Evolutionary conservation across 2,329 filamentous ascomycete genomes (phyloP).

Genomic region (Colletotrichum musae): DNA sequence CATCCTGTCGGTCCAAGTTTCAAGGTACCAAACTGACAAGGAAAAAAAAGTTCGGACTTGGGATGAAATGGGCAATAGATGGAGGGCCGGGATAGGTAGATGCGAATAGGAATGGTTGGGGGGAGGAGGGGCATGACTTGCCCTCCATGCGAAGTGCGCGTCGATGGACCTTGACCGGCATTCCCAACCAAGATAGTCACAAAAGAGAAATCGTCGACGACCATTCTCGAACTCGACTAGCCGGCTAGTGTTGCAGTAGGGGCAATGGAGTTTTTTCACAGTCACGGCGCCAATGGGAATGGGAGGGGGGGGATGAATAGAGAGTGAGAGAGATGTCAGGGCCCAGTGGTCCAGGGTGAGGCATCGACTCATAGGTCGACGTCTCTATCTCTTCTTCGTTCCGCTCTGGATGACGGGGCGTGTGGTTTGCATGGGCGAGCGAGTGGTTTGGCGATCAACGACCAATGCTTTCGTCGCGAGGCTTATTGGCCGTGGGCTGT

Average conservation of each 20-base stretch:
- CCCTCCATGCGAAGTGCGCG: constrained; percentile 43
- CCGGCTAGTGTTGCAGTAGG: constrained; percentile 23
- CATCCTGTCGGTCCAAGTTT: too few species aligned
- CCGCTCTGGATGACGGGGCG: constrained; percentile 10
- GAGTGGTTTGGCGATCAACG: constrained; percentile 1
- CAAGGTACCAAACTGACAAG: too few species aligned
- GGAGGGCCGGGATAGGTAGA: not conserved
- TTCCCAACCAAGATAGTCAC: not conserved
- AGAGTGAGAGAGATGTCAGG: not conserved
- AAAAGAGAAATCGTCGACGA: not conserved
- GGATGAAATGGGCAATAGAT: not conserved
- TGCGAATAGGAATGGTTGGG: not conserved
- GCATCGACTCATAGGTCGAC: constrained; percentile 16
- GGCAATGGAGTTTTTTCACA: constrained; percentile 3
- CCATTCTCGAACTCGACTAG: constrained; percentile 31
- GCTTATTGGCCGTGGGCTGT: not conserved
- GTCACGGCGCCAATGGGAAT: constrained; percentile 2
- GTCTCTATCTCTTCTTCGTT: not conserved
- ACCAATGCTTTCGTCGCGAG: constrained; percentile 28
- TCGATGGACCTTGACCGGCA: constrained; percentile 9
- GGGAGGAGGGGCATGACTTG: constrained; percentile 48
- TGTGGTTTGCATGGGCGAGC: constrained; percentile 13
- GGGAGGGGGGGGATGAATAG: too few species aligned
- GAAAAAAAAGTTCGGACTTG: too few species aligned
- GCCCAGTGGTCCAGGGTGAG: constrained; percentile 14